Conservation (phyloP, 257 asterid species). For the Coffea canephora region DNA sequence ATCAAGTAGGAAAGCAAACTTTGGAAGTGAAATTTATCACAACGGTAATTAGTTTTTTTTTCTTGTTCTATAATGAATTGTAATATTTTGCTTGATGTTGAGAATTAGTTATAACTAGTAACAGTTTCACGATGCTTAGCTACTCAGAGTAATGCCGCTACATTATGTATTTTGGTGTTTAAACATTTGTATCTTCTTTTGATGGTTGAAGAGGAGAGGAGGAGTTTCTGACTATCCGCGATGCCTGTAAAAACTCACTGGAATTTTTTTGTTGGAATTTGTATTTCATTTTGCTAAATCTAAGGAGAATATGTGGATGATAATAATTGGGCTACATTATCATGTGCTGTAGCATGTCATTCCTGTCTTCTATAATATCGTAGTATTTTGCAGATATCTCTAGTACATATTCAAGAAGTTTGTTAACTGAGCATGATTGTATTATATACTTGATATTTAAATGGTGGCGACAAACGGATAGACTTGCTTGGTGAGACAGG, state of each 20-base stretch:
- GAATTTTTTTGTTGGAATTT: not conserved
- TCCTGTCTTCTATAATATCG: not conserved
- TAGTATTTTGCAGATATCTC: not conserved
- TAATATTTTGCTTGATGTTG: not conserved
- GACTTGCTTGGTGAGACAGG: not conserved
- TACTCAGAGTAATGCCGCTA: not conserved
- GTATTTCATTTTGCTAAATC: not conserved
- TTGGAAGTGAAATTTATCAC: not conserved
- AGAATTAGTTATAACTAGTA: not conserved
- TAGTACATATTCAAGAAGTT: not conserved
- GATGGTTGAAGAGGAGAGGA: not conserved
- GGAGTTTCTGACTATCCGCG: not conserved
- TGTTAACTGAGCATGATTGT: not conserved
- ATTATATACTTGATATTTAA: not conserved
- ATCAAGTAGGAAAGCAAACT: not conserved
- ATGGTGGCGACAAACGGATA: not conserved
- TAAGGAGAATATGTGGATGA: not conserved
- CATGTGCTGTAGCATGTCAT: not conserved
- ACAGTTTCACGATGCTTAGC: not conserved
- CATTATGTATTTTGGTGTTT: not conserved
- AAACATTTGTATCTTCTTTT: not conserved
- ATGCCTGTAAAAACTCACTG: not conserved
- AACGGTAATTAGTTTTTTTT: not conserved
- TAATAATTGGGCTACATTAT: not conserved
- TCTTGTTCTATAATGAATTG: not conserved